Evolutionary conservation across 106 monocot genomes (phyloP), one percentile per base, ranked within the genome.

Genomic region (Amphibolis antarctica): DNA sequence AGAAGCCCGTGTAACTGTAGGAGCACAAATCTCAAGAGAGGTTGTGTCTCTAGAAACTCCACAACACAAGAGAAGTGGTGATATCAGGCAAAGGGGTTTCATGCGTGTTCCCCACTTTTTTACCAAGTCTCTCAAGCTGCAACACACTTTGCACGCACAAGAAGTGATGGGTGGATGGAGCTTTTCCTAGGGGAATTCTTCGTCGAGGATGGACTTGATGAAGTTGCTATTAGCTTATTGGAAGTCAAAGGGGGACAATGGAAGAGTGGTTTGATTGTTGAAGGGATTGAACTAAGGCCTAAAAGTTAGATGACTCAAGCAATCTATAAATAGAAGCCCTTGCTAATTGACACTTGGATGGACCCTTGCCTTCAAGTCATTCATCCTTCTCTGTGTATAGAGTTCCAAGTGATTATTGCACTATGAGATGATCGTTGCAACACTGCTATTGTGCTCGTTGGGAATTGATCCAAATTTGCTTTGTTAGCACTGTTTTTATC

Each of bases 211-310:
- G 28, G 48, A 5, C 59, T 42, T 0, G 21, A 25, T 27, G 58
- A 65, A 28, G 73, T 63, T 26, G 57, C 55, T 11, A 66, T 50
- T 10, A 25, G 46, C 1, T 28, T 73, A 13, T 48, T 27, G 46
- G 66, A 66, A 36, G 30, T 13, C 1, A 42, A 19, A 5, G 57
- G 45, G 5, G 73, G 57, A 42, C 65, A 71, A 12, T 66, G 73
- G 66, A 74, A 74, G 66, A 15, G 59, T 18, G 66, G 74, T 10
- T 66, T 73, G 6, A 21, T 73, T 15, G 45, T 73, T 0, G 49
- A 73, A 27, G 73, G 73, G 13, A 73, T 73, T 22, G 73, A 73
- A 17, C 5, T 73, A 29, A 65, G 66, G 20, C 73, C 73, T 10
- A 44, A 46, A 13, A 68, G 4, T 28, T 53, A 67, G 14, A 53